phyloP scores from a whole-genome alignment of 129 eudicot species.

The Smallanthus sonchifolius region DNA sequence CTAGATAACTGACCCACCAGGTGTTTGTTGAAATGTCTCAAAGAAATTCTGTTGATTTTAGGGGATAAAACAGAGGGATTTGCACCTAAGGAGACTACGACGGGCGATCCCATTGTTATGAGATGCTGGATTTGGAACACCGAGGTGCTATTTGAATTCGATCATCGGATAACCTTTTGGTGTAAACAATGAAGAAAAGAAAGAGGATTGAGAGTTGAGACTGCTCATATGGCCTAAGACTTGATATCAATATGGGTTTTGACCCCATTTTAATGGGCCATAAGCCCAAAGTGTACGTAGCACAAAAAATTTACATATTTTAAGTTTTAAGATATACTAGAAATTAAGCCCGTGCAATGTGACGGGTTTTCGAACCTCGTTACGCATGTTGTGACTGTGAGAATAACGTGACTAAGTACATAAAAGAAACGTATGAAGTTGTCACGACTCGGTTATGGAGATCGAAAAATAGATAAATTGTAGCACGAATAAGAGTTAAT shows the following conservation, averaged over 20 bases:
- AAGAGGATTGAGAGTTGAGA: not conserved
- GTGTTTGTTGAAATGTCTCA: conserved; percentile 67
- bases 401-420: too few species aligned
- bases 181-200: conserved; percentile 19
- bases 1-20: conserved; percentile 27
- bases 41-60: conserved; percentile 19
- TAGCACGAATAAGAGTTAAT: too few species aligned
- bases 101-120: conserved; percentile 45
- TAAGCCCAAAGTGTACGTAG: not conserved
- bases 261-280: not conserved
- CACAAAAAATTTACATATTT: too few species aligned
- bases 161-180: conserved; percentile 33
- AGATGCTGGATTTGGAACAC: not conserved
- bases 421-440: too few species aligned
- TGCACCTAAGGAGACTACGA: conserved; percentile 35
- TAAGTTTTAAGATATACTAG: too few species aligned
- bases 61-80: conserved; percentile 24
- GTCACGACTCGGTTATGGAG: too few species aligned
- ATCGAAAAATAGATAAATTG: too few species aligned
- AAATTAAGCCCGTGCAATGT: too few species aligned
- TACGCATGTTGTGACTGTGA: too few species aligned
- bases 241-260: not conserved
- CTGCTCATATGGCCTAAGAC: conserved; percentile 23
- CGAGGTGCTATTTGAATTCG: conserved; percentile 20
- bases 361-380: too few species aligned